A percentile compares a stretch with the other conserved stretches of the same genome.
These are phyloP conservation scores for Trichoderma sp. DNA, from an alignment of 2,329 filamentous ascomycete species.

Conservation along the genomic window DNA sequence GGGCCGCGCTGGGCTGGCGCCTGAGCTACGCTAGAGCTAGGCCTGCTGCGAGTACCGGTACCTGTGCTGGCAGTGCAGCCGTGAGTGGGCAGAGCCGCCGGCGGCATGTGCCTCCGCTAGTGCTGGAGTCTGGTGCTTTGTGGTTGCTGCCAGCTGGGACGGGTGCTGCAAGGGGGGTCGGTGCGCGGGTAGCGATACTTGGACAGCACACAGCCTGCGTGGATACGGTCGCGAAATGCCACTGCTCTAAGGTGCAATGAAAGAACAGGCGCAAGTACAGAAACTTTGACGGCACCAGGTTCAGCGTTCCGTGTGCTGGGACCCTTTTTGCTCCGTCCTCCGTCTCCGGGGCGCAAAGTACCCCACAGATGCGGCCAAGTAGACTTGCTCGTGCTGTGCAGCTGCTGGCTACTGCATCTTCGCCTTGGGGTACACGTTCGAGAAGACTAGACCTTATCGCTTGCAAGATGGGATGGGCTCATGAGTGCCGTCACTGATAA, in stretches of 20 bases:
- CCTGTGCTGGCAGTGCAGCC: background rate
- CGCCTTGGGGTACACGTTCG: background rate
- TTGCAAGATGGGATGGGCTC: background rate
- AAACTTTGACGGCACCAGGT: background rate
- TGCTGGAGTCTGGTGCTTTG: background rate
- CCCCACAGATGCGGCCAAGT: slow-evolving; percentile 3
- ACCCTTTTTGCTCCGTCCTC: slow-evolving; percentile 5
- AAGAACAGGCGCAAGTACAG: background rate
- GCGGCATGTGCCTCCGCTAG: background rate
- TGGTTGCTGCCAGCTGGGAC: background rate
- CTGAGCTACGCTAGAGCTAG: background rate
- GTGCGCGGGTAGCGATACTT: background rate
- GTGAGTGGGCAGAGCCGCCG: background rate
- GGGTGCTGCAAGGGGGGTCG: background rate
- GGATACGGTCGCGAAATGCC: background rate
- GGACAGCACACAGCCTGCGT: too few species aligned
- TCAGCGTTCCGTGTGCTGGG: background rate
- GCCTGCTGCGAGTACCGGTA: slow-evolving; percentile 8
- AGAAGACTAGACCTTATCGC: slow-evolving; percentile 11
- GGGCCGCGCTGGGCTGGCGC: background rate
- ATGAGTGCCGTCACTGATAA: background rate
- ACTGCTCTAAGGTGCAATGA: background rate
- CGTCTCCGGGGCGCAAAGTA: slow-evolving; percentile 19
- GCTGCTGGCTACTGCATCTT: slow-evolving; percentile 7
- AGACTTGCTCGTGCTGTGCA: background rate